Evolutionary conservation across 495 filamentous ascomycete genomes (phyloP), one percentile per base, ranked within the genome.

Genomic region (Lasiosphaeria ovina): DNA sequence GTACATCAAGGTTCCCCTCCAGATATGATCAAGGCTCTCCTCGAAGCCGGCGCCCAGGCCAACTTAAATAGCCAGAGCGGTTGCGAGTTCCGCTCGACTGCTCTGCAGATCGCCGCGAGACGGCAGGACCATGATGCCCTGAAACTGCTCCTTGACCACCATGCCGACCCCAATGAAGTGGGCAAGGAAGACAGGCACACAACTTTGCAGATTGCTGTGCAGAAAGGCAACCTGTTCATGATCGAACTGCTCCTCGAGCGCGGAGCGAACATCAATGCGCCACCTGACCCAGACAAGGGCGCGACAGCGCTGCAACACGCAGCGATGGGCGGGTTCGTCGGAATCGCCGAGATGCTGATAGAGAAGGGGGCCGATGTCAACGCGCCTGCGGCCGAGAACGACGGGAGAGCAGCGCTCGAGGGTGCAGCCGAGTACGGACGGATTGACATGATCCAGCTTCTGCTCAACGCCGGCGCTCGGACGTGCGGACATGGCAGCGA

Each of bases 361-460:
- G 47, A 50, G 14, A 50, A 4, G n/a, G 47, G 47, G 6, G 47
- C 47, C n/a, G 47, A 50, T 17, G 47, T 50, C 47, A 50, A 50
- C 16, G 47, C 47, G 8, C 47, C 47, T 50, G 47, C n/a, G 9
- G 47, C 47, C 9, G 47, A 50, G 47, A 50, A 11, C 7, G 47
- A n/a, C n/a, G 47, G 47, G 9, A 50, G 47, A 31, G 3, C 47
- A 8, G 47, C 47, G 47, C 47, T 50, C 7, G 47, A 50, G n/a
- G 47, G 47, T 1, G 47, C 47, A 11, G 47, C 47, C 7, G 47
- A 50, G n/a, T 7, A 50, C n/a, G 47, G 47, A 1, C 1, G 47
- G n/a, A 10, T 50, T 50, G 47, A 50, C n/a, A 50, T 50, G 47
- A 16, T n/a, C 47, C 47, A 50, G 47, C 47, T 50, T 8, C 47